phyloP scores from a whole-genome alignment of 2,329 filamentous ascomycete genomes.

The Capronia americana region DNA sequence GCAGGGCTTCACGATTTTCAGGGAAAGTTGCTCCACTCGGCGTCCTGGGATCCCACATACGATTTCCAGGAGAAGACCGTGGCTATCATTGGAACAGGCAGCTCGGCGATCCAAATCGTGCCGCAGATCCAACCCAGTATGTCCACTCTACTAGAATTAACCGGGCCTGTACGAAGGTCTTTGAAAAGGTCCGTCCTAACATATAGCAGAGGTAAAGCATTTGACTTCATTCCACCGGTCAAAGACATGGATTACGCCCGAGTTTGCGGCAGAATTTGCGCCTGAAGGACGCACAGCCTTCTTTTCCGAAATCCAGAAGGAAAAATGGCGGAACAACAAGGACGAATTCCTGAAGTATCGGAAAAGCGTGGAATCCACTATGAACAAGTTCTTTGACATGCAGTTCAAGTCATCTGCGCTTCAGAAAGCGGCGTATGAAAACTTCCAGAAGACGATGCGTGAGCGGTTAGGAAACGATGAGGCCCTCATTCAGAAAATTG shows the following conservation, averaged over 20 bases:
- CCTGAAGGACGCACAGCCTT: constrained; percentile 21
- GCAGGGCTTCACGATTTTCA: constrained; percentile 45
- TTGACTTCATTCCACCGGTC: constrained; percentile 41
- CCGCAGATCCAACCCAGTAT: too few relatives aligned
- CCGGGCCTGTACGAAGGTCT: too few relatives aligned
- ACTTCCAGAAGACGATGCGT: constrained; percentile 35
- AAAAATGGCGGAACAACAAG: constrained; percentile 29
- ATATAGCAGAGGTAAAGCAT: constrained; percentile 38
- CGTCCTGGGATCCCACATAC: constrained; percentile 42
- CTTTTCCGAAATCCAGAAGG: constrained; percentile 32
- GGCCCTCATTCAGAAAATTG: too few relatives aligned
- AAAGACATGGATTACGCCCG: constrained; percentile 35
- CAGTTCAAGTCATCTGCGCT: constrained; percentile 42
- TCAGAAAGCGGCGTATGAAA: constrained; percentile 24
- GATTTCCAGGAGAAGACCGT: constrained; percentile 39
- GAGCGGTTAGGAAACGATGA: constrained; percentile 32
- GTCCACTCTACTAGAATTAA: too few relatives aligned
- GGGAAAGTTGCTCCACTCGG: constrained; percentile 46
- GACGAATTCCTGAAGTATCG: constrained; percentile 42
- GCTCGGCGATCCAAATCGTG: constrained; percentile 41
- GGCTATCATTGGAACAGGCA: constrained; percentile 40
- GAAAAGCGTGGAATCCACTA: constrained; percentile 44
- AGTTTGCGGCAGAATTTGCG: constrained; percentile 23
- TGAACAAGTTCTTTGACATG: constrained; percentile 50
- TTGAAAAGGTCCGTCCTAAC: too few relatives aligned